Percentiles rank a stretch among this genome's conserved stretches.
Evolutionary conservation across 192 early-diverging fungal genomes (phyloP).

Genomic region (Podila verticillata): DNA sequence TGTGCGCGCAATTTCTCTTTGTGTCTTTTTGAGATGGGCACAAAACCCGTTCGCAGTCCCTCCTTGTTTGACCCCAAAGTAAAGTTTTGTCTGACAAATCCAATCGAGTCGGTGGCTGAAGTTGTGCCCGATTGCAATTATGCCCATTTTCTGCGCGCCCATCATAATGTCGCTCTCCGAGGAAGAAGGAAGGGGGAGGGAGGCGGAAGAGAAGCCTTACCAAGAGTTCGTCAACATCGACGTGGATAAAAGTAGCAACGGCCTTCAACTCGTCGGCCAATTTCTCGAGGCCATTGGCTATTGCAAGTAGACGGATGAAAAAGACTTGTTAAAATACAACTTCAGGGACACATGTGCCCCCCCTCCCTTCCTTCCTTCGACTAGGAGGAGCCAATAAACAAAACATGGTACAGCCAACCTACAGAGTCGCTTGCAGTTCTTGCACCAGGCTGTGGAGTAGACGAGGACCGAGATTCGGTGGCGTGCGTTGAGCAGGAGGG

Average conservation of each 20-base stretch:
- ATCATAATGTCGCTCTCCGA: background rate
- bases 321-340: too few species aligned
- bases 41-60: too few species aligned
- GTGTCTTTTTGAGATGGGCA: background rate
- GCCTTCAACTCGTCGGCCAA: slow-evolving; percentile 34
- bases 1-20: background rate
- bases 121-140: too few species aligned
- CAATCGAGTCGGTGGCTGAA: too few species aligned
- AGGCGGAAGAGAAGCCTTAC: slow-evolving; percentile 5
- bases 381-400: background rate
- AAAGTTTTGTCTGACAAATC: background rate
- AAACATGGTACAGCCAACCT: too few species aligned
- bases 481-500: slow-evolving; percentile 20
- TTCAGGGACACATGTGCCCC: background rate
- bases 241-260: slow-evolving; percentile 36
- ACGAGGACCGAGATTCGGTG: slow-evolving; percentile 32
- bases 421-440: slow-evolving; percentile 50
- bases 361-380: background rate
- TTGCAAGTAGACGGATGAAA: background rate
- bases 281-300: slow-evolving; percentile 27
- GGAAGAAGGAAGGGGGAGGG: background rate
- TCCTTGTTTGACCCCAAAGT: background rate
- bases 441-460: slow-evolving; percentile 50
- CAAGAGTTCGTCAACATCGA: slow-evolving; percentile 40
- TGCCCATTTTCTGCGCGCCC: background rate